These are phyloP conservation scores for Cystofilobasidium macerans DNA, from an alignment of 768 basidiomycete species.

Conservation along the genomic window DNA sequence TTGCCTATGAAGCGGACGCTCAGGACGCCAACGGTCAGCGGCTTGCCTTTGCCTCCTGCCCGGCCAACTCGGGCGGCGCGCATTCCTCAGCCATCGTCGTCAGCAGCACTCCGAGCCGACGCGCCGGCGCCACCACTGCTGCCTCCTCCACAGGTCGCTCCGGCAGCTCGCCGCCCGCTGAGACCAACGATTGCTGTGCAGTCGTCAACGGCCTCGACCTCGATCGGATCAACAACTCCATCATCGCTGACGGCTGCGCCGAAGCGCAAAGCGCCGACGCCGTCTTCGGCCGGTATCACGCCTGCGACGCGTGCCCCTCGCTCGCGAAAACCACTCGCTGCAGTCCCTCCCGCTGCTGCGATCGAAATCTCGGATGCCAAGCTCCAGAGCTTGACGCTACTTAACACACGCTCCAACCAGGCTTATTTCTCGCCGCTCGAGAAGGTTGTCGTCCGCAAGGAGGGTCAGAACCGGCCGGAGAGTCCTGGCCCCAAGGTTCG, in stretches of 20 bases:
- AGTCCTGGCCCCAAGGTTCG: constrained; percentile 35
- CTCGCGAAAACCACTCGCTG: background rate
- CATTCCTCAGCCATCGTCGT: no score
- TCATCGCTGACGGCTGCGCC: background rate
- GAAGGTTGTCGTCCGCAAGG: constrained; percentile 33
- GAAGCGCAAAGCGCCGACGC: background rate
- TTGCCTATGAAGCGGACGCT: no score
- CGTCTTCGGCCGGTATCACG: background rate
- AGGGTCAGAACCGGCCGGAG: constrained; percentile 33
- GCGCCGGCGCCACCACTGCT: no score
- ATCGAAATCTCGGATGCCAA: constrained; percentile 35
- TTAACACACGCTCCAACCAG: constrained; percentile 36
- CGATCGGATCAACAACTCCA: background rate
- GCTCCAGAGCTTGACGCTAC: constrained; percentile 33
- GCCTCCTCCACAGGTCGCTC: no score
- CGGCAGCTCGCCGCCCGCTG: background rate
- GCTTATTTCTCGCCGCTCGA: constrained; percentile 38
- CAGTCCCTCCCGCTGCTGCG: background rate
- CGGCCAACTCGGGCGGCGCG: no score
- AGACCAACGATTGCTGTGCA: background rate
- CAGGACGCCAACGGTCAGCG: no score
- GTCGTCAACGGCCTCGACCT: no score
- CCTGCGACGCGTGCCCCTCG: background rate
- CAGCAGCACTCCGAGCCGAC: no score
- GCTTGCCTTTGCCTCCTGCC: no score